A percentile compares a stretch with the other conserved stretches of the same genome.
These are phyloP conservation scores for Exsudoporus frostii DNA, from an alignment of 768 basidiomycete genomes.

Conservation along the genomic window DNA sequence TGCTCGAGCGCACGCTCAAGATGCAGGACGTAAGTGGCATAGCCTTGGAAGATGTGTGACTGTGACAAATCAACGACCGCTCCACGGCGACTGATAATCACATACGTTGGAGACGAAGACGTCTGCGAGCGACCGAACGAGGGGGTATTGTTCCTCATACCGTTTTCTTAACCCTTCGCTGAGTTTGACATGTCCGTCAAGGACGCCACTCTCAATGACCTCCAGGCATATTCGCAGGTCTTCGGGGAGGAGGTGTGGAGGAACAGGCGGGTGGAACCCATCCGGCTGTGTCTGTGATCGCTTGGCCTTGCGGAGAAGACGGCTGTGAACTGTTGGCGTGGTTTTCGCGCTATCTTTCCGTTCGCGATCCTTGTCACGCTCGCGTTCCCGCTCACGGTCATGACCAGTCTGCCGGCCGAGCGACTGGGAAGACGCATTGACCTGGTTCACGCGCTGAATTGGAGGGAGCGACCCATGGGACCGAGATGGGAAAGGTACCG, in stretches of 20 bases:
- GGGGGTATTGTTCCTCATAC: constrained; percentile 93
- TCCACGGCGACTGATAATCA: constrained; percentile 17
- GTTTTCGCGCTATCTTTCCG: constrained; percentile 42
- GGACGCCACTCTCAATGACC: constrained; percentile 80
- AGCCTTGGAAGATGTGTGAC: constrained; percentile 93
- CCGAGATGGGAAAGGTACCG: constrained; percentile 74
- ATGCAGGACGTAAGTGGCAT: constrained; percentile 92
- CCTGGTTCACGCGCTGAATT: constrained; percentile 48
- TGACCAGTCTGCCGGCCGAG: constrained; percentile 66
- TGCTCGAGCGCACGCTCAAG: constrained; percentile 87
- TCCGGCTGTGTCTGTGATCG: constrained; percentile 57
- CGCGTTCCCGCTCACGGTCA: constrained; percentile 40
- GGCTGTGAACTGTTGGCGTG: constrained; percentile 31
- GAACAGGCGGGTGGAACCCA: constrained; percentile 48
- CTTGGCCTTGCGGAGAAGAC: constrained; percentile 66
- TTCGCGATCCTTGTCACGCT: constrained; percentile 43
- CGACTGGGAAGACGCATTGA: constrained; percentile 67
- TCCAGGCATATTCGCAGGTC: constrained; percentile 84
- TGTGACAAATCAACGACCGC: constrained; percentile 34
- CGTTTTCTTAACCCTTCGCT: constrained; percentile 82
- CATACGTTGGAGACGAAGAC: constrained; percentile 93
- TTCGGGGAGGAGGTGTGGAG: constrained; percentile 81
- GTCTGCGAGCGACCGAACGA: constrained; percentile 89
- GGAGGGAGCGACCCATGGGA: constrained; percentile 79
- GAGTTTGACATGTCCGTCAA: constrained; percentile 85